Evolutionary conservation across 2,329 filamentous ascomycete species (phyloP).

Genomic region (Ophiostoma sp.): DNA sequence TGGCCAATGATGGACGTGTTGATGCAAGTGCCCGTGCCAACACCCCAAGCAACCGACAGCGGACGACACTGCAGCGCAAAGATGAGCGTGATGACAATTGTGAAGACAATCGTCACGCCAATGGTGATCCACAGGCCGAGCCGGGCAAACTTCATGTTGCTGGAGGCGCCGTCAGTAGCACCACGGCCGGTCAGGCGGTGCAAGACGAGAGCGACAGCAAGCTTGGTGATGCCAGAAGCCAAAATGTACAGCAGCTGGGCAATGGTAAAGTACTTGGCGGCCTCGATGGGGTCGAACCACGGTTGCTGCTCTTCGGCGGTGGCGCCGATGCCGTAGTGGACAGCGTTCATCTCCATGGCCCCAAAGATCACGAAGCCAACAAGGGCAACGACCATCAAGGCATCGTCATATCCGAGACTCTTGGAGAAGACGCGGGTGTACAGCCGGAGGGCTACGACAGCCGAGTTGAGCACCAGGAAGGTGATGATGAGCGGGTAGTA

Average conservation of each 20-base stretch:
- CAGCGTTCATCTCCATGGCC: constrained; percentile 14
- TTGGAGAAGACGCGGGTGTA: constrained; percentile 10
- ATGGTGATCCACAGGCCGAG: not conserved
- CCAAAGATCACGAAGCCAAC: constrained; percentile 23
- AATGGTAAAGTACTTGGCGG: constrained; percentile 25
- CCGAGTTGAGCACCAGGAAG: constrained; percentile 20
- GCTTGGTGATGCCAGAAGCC: constrained; percentile 21
- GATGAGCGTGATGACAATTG: constrained; percentile 12
- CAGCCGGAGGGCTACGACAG: constrained; percentile 18
- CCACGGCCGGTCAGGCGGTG: constrained; percentile 1
- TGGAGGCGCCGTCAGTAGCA: not conserved
- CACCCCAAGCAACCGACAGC: constrained; percentile 22
- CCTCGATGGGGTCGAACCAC: constrained; percentile 2
- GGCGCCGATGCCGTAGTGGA: constrained; percentile 23
- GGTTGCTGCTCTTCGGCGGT: not conserved
- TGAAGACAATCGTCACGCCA: not conserved
- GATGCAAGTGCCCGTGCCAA: constrained; percentile 21
- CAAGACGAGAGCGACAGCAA: constrained; percentile 19
- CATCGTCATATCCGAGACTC: constrained; percentile 22
- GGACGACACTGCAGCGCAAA: constrained; percentile 24
- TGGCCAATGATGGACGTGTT: constrained; percentile 17
- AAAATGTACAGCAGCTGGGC: constrained; percentile 22
- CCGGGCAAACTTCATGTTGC: not conserved
- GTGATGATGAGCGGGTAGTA: constrained; percentile 25
- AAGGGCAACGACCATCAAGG: constrained; percentile 16